A percentile compares a stretch with the other conserved stretches of the same genome.
phyloP scores from a whole-genome alignment of 2,329 filamentous ascomycete species.

The Laburnicola sp. region DNA sequence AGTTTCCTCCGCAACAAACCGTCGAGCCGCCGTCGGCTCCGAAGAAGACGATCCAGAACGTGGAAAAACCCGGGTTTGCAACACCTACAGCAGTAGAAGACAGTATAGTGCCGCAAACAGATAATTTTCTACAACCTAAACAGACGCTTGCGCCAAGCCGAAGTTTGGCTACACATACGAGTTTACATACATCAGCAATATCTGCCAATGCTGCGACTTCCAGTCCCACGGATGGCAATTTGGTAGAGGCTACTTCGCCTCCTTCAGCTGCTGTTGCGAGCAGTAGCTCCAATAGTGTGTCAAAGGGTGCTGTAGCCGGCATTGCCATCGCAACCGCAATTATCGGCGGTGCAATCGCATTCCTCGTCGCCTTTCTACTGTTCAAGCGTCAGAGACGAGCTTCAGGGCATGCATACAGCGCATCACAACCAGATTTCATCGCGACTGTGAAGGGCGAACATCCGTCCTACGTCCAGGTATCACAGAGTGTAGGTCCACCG shows the following conservation, averaged over 20 bases:
- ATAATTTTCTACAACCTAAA: not conserved
- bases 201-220: not conserved
- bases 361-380: conserved; percentile 31
- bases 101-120: not conserved
- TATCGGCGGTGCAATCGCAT: conserved; percentile 34
- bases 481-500: conserved; percentile 23
- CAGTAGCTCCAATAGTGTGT: conserved; percentile 7
- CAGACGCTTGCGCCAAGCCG: not conserved
- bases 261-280: not conserved
- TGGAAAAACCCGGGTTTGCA: not conserved
- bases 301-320: conserved; percentile 25
- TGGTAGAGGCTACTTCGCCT: not conserved
- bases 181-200: not conserved
- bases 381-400: conserved; percentile 30
- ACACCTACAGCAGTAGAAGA: not conserved
- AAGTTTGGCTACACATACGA: not conserved
- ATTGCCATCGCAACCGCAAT: conserved; percentile 30
- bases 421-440: conserved; percentile 29
- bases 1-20: no score
- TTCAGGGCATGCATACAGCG: conserved; percentile 14
- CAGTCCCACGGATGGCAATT: not conserved
- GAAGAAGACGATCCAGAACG: no score
- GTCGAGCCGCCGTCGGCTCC: no score
- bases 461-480: conserved; percentile 33
- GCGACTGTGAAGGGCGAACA: conserved; percentile 23